These are phyloP conservation scores for Chaetomium tenue DNA, from an alignment of 495 filamentous ascomycete genomes.

Conservation along the genomic window DNA sequence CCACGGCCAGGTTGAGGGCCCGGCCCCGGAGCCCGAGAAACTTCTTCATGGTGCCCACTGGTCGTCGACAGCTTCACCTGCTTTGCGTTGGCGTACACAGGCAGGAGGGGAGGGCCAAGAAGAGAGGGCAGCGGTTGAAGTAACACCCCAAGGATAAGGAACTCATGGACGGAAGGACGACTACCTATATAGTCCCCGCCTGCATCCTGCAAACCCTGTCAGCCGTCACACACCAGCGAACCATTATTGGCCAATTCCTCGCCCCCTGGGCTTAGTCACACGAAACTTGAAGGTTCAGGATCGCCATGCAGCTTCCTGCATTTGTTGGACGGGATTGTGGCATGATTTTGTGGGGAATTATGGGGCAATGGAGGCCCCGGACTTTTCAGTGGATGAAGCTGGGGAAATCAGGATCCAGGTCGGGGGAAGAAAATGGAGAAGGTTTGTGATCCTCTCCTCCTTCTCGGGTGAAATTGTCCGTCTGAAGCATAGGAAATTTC, in stretches of 20 bases:
- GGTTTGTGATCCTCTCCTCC: no score
- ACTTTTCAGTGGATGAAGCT: not conserved
- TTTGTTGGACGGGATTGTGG: not conserved
- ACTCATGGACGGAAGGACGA: not conserved
- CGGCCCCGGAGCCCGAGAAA: conserved; percentile 68
- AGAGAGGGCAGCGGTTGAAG: no score
- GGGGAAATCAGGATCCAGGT: conserved; percentile 13
- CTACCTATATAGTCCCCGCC: not conserved
- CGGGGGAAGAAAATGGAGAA: conserved; percentile 13
- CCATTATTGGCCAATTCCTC: not conserved
- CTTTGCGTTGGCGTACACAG: not conserved
- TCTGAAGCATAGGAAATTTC: no score
- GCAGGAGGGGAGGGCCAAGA: no score
- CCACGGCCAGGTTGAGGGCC: conserved; percentile 65
- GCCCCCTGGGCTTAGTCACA: conserved; percentile 3
- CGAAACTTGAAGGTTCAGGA: not conserved
- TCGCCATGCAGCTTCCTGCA: not conserved
- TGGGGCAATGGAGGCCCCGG: conserved; percentile 6
- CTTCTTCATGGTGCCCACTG: conserved; percentile 33
- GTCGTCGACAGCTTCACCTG: not conserved
- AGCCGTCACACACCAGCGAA: not conserved
- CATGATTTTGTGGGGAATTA: conserved; percentile 9
- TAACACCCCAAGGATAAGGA: not conserved
- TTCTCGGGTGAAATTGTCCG: no score
- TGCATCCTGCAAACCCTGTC: not conserved